Base-by-base conservation (phyloP, 768 basidiomycete genomes). In the Mycena filopes region DNA sequence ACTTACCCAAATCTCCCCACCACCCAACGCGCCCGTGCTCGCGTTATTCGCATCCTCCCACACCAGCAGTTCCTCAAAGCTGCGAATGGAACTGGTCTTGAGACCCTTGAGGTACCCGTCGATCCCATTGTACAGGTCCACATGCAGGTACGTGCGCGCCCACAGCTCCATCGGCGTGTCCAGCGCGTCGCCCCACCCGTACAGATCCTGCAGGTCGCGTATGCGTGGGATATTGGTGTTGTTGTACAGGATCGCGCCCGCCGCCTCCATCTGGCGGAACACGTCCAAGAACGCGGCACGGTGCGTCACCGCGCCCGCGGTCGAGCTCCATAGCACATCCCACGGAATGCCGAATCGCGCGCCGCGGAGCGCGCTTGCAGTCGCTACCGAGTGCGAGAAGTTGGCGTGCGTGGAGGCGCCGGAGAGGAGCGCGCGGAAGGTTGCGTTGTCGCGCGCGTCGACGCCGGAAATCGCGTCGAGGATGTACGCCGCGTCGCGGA, bases 131-230 rank as follows among this genome's bases (percentile, higher is more conserved):
- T 61, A 61, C 51, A 61, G 43, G 36, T 61, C 60, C 28, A 61
- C 60, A 26, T 61, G 60, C 18, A 60, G 49, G 16, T 53, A 60
- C 41, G 59, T 60, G 15, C 50, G 49, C 31, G 59, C 60, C 60
- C 60, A 61, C 10, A 54, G 49, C 20, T 61, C 60, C 51, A 16
- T 16, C 6, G 60, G 60, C 16, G 60, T 61, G 33, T 61, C 51
- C 18, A 61, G 60, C 20, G 50, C 60, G 60, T 61, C 51, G 31
- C 50, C 60, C 60, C 60, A 61, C 20, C 60, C 60, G 38, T 54
- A 61, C 15, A 43, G 60, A 16, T 53, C 8, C 51, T 61, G 43
- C 13, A 61, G 51, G 1, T 61, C 45, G 21, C 59, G 59, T 21
- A 60, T 60, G 11, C 29, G 50, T 4, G 49, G 59, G 25, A 60